A percentile compares a stretch with the other conserved stretches of the same genome.
Conservation (phyloP, 495 filamentous ascomycete genomes). For the Chaetomium tenue region DNA sequence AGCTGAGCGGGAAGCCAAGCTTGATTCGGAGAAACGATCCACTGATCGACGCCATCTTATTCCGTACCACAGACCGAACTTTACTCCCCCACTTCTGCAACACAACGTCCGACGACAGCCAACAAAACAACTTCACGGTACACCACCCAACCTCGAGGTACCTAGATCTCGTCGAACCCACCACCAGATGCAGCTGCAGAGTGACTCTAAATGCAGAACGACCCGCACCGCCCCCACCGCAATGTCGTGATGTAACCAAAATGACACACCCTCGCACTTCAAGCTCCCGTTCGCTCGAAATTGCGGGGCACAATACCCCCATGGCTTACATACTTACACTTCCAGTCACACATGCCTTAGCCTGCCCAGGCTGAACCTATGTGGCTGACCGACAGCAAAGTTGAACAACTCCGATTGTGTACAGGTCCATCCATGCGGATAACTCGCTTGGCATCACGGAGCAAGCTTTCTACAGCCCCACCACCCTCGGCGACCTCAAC, state of each 20-base stretch:
- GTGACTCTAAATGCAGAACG: not conserved
- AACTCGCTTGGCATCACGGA: not conserved
- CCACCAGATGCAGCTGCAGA: not conserved
- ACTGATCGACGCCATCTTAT: not conserved
- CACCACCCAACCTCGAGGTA: too few relatives aligned
- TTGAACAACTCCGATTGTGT: not conserved
- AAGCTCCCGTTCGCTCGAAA: not conserved
- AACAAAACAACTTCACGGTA: too few relatives aligned
- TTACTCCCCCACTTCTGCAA: not conserved
- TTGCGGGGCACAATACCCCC: not conserved
- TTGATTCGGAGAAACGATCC: not conserved
- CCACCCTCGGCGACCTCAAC: not conserved
- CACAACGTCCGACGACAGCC: too few relatives aligned
- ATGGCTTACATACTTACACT: conserved; percentile 3
- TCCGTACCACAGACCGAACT: not conserved
- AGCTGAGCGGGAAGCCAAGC: conserved; percentile 3
- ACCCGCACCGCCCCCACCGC: conserved; percentile 1
- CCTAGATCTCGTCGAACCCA: not conserved
- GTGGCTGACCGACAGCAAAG: not conserved
- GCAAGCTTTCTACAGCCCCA: conserved; percentile 6
- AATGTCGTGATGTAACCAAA: not conserved
- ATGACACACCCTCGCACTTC: not conserved
- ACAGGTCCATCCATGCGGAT: too few relatives aligned
- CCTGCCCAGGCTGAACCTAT: not conserved
- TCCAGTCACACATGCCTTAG: too few relatives aligned